Percentiles rank a stretch among this genome's conserved stretches.
These are phyloP conservation scores for Glycine tomentella DNA, from an alignment of 306 rosid genomes.

Conservation along the genomic window DNA sequence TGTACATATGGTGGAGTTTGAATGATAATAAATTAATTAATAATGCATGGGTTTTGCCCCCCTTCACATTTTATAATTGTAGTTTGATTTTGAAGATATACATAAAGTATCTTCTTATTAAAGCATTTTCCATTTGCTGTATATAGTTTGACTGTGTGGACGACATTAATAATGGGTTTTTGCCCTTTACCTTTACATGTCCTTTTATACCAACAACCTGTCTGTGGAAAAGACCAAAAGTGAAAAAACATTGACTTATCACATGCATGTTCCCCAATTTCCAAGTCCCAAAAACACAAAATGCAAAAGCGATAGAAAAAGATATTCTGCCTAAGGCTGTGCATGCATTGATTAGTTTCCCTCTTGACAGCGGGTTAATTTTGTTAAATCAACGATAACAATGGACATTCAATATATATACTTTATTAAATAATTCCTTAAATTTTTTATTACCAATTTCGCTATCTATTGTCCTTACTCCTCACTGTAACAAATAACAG, in stretches of 20 bases:
- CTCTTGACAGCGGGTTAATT: neutral
- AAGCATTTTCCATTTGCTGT: constrained; percentile 33
- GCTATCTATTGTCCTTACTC: no score
- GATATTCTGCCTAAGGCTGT: constrained; percentile 13
- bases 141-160: constrained; percentile 17
- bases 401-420: neutral
- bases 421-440: neutral
- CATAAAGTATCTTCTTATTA: neutral
- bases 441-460: no score
- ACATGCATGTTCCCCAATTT: constrained; percentile 40
- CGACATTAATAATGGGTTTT: constrained; percentile 39
- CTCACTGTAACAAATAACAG: no score
- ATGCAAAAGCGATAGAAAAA: constrained; percentile 28
- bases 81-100: constrained; percentile 34
- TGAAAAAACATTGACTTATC: constrained; percentile 45
- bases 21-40: constrained; percentile 42
- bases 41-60: constrained; percentile 18
- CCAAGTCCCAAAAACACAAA: constrained; percentile 36
- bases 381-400: neutral
- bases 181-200: constrained; percentile 1
- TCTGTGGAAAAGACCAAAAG: constrained; percentile 36
- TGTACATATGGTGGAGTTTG: constrained; percentile 43
- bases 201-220: constrained; percentile 39
- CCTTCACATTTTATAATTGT: no score
- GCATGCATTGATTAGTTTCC: constrained; percentile 17